phyloP scores from a whole-genome alignment of 148 eudicot species.

The Camellia japonica region DNA sequence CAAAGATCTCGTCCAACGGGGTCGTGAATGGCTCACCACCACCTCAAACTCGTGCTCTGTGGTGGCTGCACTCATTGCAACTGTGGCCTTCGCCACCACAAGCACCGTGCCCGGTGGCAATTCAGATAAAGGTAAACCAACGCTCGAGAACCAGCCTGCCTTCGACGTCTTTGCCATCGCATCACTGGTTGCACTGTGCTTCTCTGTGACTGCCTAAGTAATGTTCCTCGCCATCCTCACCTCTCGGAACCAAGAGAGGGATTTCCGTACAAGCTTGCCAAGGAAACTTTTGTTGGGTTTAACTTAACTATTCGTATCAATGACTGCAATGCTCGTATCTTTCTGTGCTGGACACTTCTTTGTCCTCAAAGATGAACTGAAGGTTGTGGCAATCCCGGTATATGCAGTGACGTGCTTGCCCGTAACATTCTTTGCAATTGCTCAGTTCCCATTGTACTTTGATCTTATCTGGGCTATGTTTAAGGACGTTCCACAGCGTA shows the following conservation, averaged over 20 bases:
- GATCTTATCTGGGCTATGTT: conserved; percentile 17
- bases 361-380: neutral
- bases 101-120: neutral
- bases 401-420: conserved; percentile 19
- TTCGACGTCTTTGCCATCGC: conserved; percentile 20
- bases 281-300: conserved; percentile 17
- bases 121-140: neutral
- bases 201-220: conserved; percentile 17
- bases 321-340: neutral
- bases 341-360: no score
- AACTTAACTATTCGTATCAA: conserved; percentile 15
- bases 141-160: conserved; percentile 1
- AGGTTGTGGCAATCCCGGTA: conserved; percentile 7
- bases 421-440: conserved; percentile 19
- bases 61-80: conserved; percentile 10
- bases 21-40: conserved; percentile 1
- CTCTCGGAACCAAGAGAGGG: conserved; percentile 18
- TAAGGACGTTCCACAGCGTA: conserved; percentile 14
- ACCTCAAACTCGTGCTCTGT: neutral
- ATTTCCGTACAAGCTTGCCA: conserved; percentile 16
- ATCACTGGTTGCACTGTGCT: conserved; percentile 16
- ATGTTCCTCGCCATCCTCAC: conserved; percentile 23
- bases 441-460: conserved; percentile 20
- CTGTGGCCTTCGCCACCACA: neutral
- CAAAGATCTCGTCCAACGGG: neutral